phyloP scores from a whole-genome alignment of 768 basidiomycete species.

The Tephrocybe sp. region DNA sequence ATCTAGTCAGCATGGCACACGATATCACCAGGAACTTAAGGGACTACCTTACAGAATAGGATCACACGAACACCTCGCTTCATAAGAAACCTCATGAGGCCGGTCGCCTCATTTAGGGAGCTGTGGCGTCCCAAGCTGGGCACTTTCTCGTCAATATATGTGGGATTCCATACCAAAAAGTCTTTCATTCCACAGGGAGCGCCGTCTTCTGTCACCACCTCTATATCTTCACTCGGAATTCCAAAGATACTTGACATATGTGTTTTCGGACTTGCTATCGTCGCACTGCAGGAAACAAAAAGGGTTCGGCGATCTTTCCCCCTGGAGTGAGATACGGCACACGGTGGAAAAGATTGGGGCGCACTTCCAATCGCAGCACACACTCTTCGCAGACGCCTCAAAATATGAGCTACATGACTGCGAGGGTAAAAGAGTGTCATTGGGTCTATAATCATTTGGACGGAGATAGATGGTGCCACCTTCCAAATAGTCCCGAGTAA shows the following conservation, averaged over 20 bases:
- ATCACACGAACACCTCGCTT: slow-evolving; percentile 77
- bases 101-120: slow-evolving; percentile 65
- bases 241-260: slow-evolving; percentile 82
- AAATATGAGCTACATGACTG: slow-evolving; percentile 79
- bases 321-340: neutral
- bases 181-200: slow-evolving; percentile 81
- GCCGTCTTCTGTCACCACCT: slow-evolving; percentile 74
- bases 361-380: slow-evolving; percentile 76
- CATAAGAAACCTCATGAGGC: slow-evolving; percentile 79
- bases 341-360: slow-evolving; percentile 26
- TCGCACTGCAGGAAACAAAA: slow-evolving; percentile 88
- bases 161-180: slow-evolving; percentile 75
- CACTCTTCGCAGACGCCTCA: slow-evolving; percentile 72
- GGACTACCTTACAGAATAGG: slow-evolving; percentile 78
- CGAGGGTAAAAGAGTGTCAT: neutral
- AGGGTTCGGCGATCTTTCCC: slow-evolving; percentile 47
- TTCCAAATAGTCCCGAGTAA: slow-evolving; percentile 78
- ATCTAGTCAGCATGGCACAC: too few species aligned
- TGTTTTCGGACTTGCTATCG: slow-evolving; percentile 68
- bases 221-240: slow-evolving; percentile 55
- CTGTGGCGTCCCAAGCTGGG: slow-evolving; percentile 53
- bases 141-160: slow-evolving; percentile 52
- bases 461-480: slow-evolving; percentile 37
- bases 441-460: neutral
- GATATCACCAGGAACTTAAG: too few species aligned